Conservation (phyloP, 2,329 filamentous ascomycete species). For the Pseudogymnoascus sp. region DNA sequence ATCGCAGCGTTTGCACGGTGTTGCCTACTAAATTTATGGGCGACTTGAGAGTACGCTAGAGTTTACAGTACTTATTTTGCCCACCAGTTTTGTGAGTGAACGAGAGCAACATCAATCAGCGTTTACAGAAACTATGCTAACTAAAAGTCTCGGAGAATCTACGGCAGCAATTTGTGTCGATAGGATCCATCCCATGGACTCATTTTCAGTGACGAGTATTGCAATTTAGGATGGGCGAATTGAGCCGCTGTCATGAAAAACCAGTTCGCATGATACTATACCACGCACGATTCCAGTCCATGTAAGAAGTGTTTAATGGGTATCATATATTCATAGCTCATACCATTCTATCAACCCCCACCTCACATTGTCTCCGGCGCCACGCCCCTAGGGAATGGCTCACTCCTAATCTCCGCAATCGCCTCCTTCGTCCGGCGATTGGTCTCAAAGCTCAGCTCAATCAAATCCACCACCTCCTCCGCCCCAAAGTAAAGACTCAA, state of each 20-base stretch:
- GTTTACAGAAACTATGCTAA: neutral
- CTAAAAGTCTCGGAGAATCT: neutral
- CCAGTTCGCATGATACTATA: neutral
- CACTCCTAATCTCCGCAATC: constrained; percentile 48
- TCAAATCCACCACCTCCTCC: constrained; percentile 54
- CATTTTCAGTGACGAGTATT: too few relatives aligned
- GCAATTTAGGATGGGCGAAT: neutral
- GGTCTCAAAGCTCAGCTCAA: constrained; percentile 56
- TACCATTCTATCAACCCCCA: neutral
- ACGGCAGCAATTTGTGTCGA: neutral
- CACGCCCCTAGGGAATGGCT: constrained; percentile 34
- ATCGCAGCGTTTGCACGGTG: neutral
- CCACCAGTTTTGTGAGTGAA: neutral
- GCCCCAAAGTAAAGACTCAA: constrained; percentile 54
- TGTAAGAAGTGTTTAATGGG: neutral
- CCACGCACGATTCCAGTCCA: neutral
- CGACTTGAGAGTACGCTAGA: too few relatives aligned
- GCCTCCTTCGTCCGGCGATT: constrained; percentile 51
- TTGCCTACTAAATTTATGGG: too few relatives aligned
- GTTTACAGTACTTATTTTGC: neutral
- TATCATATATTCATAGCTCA: constrained; percentile 8
- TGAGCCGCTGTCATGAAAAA: neutral
- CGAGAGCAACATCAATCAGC: too few relatives aligned
- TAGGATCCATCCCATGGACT: neutral
- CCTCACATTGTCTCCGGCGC: neutral